phyloP scores from a whole-genome alignment of 306 rosid species.

The Senna tora region DNA sequence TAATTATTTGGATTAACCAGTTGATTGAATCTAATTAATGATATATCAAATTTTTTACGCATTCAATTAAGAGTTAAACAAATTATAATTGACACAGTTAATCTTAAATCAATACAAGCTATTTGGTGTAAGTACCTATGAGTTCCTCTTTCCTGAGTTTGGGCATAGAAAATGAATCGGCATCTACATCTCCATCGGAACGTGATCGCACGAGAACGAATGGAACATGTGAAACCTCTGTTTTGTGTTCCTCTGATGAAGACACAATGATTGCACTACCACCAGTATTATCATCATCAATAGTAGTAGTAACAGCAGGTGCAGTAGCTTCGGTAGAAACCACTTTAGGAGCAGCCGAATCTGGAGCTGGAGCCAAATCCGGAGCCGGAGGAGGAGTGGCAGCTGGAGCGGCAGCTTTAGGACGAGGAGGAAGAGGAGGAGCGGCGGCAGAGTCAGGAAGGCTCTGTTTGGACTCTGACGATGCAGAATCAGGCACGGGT shows the following conservation, averaged over 20 bases:
- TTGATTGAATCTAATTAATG: too few relatives aligned
- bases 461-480: neutral
- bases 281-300: too few relatives aligned
- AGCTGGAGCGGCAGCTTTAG: neutral
- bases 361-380: neutral
- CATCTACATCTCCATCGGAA: constrained; percentile 74
- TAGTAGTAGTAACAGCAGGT: too few relatives aligned
- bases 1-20: too few relatives aligned
- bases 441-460: neutral
- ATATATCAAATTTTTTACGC: too few relatives aligned
- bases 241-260: neutral
- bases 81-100: too few relatives aligned
- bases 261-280: neutral
- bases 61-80: too few relatives aligned
- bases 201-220: constrained; percentile 61
- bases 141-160: constrained; percentile 55
- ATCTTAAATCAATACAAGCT: neutral
- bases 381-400: too few relatives aligned
- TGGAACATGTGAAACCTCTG: constrained; percentile 30
- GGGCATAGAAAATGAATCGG: constrained; percentile 42
- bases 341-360: too few relatives aligned
- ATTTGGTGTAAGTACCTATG: neutral
- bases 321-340: too few relatives aligned
- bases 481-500: neutral
- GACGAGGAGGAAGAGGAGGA: neutral